These are phyloP conservation scores for Quillaja saponaria DNA, from an alignment of 306 rosid genomes.

Conservation along the genomic window DNA sequence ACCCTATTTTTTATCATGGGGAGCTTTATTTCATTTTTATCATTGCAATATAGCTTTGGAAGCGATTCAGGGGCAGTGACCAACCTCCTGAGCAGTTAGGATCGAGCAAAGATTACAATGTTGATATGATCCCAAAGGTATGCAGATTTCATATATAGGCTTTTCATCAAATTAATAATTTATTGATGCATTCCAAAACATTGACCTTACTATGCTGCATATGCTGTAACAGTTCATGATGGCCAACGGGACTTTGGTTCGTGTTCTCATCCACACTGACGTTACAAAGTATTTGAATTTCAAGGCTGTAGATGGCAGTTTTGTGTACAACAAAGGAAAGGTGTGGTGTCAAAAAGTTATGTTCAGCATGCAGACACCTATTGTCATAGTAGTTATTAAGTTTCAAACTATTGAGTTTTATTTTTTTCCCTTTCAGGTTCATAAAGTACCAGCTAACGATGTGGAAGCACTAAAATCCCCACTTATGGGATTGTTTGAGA, in stretches of 20 bases:
- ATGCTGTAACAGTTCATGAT: constrained; percentile 55
- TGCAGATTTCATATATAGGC: neutral
- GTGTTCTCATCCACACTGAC: constrained; percentile 59
- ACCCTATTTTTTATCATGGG: neutral
- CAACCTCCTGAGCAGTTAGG: constrained; percentile 42
- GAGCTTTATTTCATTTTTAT: neutral
- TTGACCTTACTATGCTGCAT: neutral
- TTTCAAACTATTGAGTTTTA: constrained; percentile 19
- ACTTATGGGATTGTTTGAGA: constrained; percentile 65
- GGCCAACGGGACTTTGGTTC: constrained; percentile 66
- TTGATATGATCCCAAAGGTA: constrained; percentile 68
- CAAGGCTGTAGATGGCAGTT: constrained; percentile 69
- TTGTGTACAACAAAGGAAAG: constrained; percentile 65
- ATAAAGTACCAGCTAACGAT: constrained; percentile 63
- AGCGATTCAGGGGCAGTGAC: constrained; percentile 47
- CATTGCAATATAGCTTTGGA: constrained; percentile 44
- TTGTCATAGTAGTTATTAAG: constrained; percentile 5
- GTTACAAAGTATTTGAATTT: constrained; percentile 63
- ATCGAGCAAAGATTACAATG: constrained; percentile 56
- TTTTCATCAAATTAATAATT: neutral
- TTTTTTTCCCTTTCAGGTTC: constrained; percentile 36
- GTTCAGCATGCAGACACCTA: neutral
- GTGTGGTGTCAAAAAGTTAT: constrained; percentile 24
- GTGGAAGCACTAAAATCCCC: constrained; percentile 69
- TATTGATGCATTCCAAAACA: too few species aligned